Evolutionary conservation across 306 rosid species (phyloP), one percentile per base, ranked within the genome.

Genomic region (Vicia faba): DNA sequence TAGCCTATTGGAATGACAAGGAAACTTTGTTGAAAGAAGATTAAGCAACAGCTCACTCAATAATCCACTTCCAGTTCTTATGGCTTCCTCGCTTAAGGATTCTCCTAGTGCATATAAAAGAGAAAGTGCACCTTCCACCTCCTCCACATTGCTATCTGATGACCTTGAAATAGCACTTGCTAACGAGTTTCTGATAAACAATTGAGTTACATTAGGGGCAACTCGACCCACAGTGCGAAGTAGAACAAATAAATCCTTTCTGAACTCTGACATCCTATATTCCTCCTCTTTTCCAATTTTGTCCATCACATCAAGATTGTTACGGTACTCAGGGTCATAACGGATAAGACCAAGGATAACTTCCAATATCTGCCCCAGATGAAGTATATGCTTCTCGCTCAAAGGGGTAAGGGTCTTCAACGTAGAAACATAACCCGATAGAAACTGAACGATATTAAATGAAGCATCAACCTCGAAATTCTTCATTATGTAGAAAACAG

Each of bases 221-320:
- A 74, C 85, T 65, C 85, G 82, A 35, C 82, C 80, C 64, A 81
- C 85, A 1, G 65, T 60, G 8, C 85, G 85, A 74, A 81, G 80
- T 41, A 81, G 84, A 68, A 93, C 96, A 69, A 93, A 84, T 53
- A 93, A 86, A 76, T 93, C 99, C 80, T 88, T 93, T 74, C 99
- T 85, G 58, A 86, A 86, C 77, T 90, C 97, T 59, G 45, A 78
- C 97, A 90, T 88, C 75, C 96, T 88, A 70, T 83, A 95, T 78
- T 93, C 97, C 80, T 93, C 97, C 75, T 93, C 99, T 73, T 68
- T 82, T 58, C 99, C 99, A 75, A 88, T 78, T 88, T 86, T 93
- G 75, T 93, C 96, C 82, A 85, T 72, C 38, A 77, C 68, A 65
- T 88, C 88, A 25, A 93, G 95, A 83, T 82, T 86, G 65, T 72